Base-by-base conservation (phyloP, 2,329 filamentous ascomycete genomes). In the Daldinia eschscholtzii region DNA sequence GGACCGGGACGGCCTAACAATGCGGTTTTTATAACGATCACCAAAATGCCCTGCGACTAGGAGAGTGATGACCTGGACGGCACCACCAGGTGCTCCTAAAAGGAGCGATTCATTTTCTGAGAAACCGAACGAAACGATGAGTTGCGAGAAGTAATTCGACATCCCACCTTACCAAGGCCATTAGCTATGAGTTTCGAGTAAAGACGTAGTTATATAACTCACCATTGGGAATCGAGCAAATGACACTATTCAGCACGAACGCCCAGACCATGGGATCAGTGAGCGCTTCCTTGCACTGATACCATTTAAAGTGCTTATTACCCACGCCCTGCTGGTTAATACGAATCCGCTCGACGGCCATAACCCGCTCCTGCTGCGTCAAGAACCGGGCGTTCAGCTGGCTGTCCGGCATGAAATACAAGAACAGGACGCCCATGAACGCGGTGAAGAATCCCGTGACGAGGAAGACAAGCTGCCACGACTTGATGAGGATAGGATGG, bases 271-370 rank as follows among this genome's bases (percentile, higher is more conserved):
- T 78, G 3, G 80, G 80, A 59, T 82, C 80, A 2, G 75, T 75
- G 12, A 81, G 41, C 3, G 80, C 79, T 65, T 82, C 80, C 57
- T 76, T 76, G 42, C 90, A 79, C 74, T 92, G 90, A 61, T 90
- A 87, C 74, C 83, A 77, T 74, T 91, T 91, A 79, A 88, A 91
- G 70, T 91, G 87, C 79, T 89, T 90, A 72, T 91, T 91, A 3
- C 89, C 89, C 20, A 92, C 88, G 3, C 90, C 90, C 75, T 91
- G 89, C 67, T 90, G 85, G 68, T 92, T 92, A 35, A 85, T 79
- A 0, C 89, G 81, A 46, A 92, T 88, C 6, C 90, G 83, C 69
- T 81, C 79, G 26, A 81, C 72, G 15, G 80, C 80, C 30, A 91
- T 79, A 1, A 90, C 74, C 0, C 86, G 85, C 67, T 92, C 90